Base-by-base conservation (phyloP, 306 rosid species). In the Pterocarpus santalinus region DNA sequence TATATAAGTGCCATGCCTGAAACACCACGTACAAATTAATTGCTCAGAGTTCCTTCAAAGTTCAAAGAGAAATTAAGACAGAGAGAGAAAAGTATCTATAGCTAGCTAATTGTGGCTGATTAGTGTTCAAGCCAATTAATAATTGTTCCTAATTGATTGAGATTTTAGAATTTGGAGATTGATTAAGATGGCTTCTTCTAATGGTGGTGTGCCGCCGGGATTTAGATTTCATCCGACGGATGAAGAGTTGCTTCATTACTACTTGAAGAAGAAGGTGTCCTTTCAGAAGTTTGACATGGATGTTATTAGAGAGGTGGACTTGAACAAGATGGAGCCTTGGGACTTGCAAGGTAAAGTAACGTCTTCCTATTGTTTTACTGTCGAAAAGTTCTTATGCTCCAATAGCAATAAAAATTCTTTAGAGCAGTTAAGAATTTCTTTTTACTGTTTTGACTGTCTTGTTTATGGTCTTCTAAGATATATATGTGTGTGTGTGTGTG, bases 251-350 rank as follows among this genome's bases (percentile, higher is more conserved):
- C 94, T 95, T 69, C 97, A 90, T 75, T 91, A 93, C 83, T 95
- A 95, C 84, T 81, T 95, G 90, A 93, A 89, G 92, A 95, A 91
- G 93, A 95, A 95, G 80, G 76, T 93, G 8, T 84, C 97, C 6
- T 91, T 91, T 76, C 96, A 95, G 49, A 95, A 95, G 87, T 90
- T 95, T 76, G 98, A 95, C 72, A 93, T 95, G 98, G 99, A 93
- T 68, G 99, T 95, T 66, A 87, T 95, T 36, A 73, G 98, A 80
- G 99, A 95, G 87, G 97, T 95, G 30, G 99, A 95, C 87, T 87
- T 95, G 93, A 95, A 95, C 87, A 93, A 91, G 94, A 88, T 93
- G 88, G 99, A 95, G 67, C 99, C 99, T 49, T 95, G 99, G 99
- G 98, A 95, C 46, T 85, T 95, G 87, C 99, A 95, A 93, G 99